Evolutionary conservation across 1,284 basidiomycete species (phyloP).

Genomic region (Austroboletus novae-zelandiae): DNA sequence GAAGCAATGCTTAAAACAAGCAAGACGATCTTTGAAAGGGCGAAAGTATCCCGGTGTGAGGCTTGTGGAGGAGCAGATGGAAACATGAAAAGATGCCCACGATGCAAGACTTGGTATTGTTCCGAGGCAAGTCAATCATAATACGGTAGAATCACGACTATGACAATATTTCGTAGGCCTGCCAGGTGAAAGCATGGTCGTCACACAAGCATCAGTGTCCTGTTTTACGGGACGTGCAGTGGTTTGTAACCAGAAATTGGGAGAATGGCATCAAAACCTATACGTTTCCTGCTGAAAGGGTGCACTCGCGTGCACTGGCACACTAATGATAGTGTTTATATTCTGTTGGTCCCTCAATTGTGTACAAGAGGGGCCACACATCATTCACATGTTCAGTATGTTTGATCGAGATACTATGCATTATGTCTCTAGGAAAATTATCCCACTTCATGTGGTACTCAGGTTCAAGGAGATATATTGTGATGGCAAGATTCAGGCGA

Average conservation of each 20-base stretch:
- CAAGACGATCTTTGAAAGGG: constrained; percentile 20
- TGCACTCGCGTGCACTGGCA: constrained; percentile 11
- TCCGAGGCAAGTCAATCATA: constrained; percentile 23
- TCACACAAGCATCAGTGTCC: constrained; percentile 23
- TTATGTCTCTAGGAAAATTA: not conserved
- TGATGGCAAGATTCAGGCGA: constrained; percentile 1
- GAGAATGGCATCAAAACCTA: constrained; percentile 17
- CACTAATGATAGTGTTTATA: constrained; percentile 7
- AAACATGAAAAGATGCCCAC: constrained; percentile 26
- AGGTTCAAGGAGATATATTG: constrained; percentile 2
- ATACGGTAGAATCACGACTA: not conserved
- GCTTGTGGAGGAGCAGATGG: constrained; percentile 19
- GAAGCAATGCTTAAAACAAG: constrained; percentile 29
- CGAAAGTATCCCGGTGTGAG: constrained; percentile 21
- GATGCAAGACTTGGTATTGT: constrained; percentile 31
- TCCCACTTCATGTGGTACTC: not conserved
- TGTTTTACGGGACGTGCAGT: constrained; percentile 28
- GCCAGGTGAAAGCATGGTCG: constrained; percentile 24
- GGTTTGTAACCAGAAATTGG: constrained; percentile 31
- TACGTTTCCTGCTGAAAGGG: constrained; percentile 20
- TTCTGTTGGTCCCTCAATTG: not conserved
- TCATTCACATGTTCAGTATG: constrained; percentile 5
- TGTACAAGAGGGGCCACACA: not conserved
- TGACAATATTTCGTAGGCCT: constrained; percentile 19
- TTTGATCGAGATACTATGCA: not conserved